phyloP scores from a whole-genome alignment of 495 filamentous ascomycete genomes.

The Aspergillus nanangensis region DNA sequence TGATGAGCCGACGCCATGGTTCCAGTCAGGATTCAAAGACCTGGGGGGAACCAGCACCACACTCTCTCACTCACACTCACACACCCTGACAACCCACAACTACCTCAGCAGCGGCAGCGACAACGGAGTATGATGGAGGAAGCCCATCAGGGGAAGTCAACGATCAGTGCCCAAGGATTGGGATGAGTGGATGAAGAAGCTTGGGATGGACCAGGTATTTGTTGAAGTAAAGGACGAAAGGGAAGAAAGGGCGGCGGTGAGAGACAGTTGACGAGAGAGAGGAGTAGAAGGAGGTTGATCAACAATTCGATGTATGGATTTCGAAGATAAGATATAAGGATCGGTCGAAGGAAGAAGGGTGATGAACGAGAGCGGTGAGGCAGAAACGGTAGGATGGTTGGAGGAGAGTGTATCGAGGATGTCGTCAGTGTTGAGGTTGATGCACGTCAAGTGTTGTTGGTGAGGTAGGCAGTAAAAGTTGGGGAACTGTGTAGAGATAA shows the following conservation, averaged over 20 bases:
- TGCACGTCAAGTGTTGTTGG: no score
- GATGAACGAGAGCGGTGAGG: conserved; percentile 28
- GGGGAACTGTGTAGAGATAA: conserved; percentile 1
- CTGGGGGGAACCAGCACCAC: no score
- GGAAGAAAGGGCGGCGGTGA: not conserved
- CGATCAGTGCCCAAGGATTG: conserved; percentile 5
- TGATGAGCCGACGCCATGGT: conserved; percentile 34
- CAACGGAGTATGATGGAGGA: conserved; percentile 16
- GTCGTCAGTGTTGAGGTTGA: no score
- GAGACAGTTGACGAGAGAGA: not conserved
- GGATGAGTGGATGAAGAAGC: no score
- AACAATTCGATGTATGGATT: no score
- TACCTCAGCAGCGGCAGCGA: conserved; percentile 33
- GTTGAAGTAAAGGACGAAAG: conserved; percentile 2
- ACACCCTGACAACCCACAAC: conserved; percentile 34
- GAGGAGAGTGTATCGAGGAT: not conserved
- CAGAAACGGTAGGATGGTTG: conserved; percentile 10
- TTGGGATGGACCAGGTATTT: no score
- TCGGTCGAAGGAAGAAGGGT: not conserved
- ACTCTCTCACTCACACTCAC: no score
- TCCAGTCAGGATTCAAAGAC: conserved; percentile 14
- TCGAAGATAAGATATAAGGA: not conserved
- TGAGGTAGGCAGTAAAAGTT: conserved; percentile 9
- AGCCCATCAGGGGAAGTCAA: conserved; percentile 34
- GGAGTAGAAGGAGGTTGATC: not conserved